Evolutionary conservation across 495 filamentous ascomycete genomes (phyloP).

Genomic region (Beverwykella pulmonaria): DNA sequence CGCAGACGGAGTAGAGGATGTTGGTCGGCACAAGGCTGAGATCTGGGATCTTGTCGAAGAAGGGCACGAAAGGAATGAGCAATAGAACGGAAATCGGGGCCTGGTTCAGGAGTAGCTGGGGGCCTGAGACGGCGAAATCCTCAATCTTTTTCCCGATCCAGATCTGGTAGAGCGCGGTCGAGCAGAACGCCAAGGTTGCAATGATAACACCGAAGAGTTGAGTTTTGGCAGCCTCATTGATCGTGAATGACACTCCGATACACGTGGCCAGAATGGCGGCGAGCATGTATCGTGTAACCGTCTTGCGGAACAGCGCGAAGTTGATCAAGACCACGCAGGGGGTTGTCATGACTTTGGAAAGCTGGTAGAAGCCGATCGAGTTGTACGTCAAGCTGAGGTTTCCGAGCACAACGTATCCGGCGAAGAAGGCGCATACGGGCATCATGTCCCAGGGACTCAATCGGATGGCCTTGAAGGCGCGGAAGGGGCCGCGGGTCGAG

Average conservation of each 20-base stretch:
- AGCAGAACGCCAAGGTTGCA: slow-evolving; percentile 44
- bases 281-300: slow-evolving; percentile 41
- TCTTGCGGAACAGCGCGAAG: slow-evolving; percentile 45
- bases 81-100: slow-evolving; percentile 47
- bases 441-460: slow-evolving; percentile 46
- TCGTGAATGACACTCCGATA: slow-evolving; percentile 38
- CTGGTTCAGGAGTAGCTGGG: slow-evolving; percentile 48
- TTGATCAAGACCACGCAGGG: slow-evolving; percentile 48
- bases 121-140: slow-evolving; percentile 44
- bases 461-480: slow-evolving; percentile 45
- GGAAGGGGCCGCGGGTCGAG: slow-evolving; percentile 42
- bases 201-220: slow-evolving; percentile 44
- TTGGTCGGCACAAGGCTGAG: slow-evolving; percentile 39
- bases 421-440: slow-evolving; percentile 48
- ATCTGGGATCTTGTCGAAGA: slow-evolving; percentile 46
- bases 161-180: slow-evolving; percentile 48
- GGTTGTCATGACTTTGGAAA: slow-evolving; percentile 49
- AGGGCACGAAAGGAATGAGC: slow-evolving; percentile 44
- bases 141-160: slow-evolving; percentile 51
- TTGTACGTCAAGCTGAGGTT: slow-evolving; percentile 49
- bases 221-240: slow-evolving; percentile 37
- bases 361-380: slow-evolving; percentile 49
- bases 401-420: slow-evolving; percentile 46
- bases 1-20: slow-evolving; percentile 40
- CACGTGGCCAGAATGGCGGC: slow-evolving; percentile 36